Evolutionary conservation across 2,329 filamentous ascomycete species (phyloP).

Genomic region (Eurotiales sp.): DNA sequence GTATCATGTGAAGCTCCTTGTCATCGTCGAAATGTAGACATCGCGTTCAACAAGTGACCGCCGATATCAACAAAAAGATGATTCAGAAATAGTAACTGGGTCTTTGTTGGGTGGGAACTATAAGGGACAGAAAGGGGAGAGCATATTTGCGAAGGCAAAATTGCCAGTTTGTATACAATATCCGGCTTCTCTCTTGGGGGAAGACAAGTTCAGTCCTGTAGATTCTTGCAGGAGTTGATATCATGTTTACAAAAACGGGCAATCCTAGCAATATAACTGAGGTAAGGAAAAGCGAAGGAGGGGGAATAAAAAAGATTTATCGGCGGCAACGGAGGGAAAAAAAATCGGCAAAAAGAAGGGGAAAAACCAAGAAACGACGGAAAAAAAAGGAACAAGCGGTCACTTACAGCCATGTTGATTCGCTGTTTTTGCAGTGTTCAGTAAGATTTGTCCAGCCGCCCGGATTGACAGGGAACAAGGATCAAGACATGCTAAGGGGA

Average conservation of each 20-base stretch:
- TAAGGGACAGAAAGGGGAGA: background rate
- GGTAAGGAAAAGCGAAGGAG: background rate
- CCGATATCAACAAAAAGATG: no score
- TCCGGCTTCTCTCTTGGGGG: background rate
- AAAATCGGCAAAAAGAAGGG: background rate
- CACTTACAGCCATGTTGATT: constrained; percentile 15
- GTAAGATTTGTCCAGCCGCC: constrained; percentile 5
- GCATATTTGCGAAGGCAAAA: background rate
- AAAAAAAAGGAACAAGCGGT: constrained; percentile 6
- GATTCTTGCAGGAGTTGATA: background rate
- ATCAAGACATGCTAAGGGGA: constrained; percentile 14
- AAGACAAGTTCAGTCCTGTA: background rate
- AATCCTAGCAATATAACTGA: background rate
- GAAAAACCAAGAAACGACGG: background rate
- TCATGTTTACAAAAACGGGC: background rate
- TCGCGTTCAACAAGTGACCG: no score
- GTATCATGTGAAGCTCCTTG: no score
- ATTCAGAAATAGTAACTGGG: background rate
- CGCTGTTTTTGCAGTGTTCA: background rate
- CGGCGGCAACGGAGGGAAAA: background rate
- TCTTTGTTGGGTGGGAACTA: background rate
- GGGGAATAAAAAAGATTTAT: background rate
- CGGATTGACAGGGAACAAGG: constrained; percentile 14
- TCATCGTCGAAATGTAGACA: background rate
- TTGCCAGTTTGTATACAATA: background rate